Conservation (phyloP, 176 grass and related monocot species). For the Rhynchospora pubera region DNA sequence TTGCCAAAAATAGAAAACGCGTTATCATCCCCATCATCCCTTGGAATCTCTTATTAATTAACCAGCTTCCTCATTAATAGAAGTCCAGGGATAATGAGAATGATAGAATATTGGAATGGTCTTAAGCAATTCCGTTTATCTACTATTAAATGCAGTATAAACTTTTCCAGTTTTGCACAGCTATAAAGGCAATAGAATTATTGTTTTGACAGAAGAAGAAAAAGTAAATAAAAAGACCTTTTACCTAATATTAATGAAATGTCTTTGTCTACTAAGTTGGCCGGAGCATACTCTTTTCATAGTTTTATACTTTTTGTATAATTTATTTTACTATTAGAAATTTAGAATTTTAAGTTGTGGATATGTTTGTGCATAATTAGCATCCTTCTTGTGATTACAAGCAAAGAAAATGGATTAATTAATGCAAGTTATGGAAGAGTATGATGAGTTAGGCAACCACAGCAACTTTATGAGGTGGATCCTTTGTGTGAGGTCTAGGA, state of each 20-base stretch:
- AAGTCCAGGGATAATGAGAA: no score
- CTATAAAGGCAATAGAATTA: background rate
- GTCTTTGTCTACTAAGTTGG: background rate
- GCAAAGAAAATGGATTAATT: conserved; percentile 3
- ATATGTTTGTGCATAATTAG: background rate
- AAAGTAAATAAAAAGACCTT: background rate
- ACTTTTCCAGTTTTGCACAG: background rate
- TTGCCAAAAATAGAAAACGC: no score
- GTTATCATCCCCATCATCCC: no score
- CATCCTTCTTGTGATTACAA: background rate
- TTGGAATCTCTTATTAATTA: no score
- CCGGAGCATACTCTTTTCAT: background rate
- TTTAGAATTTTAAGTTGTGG: background rate
- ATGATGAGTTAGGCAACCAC: background rate
- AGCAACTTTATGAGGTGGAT: conserved; percentile 10
- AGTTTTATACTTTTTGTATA: background rate
- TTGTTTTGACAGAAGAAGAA: background rate
- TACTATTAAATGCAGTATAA: background rate
- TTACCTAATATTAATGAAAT: background rate
- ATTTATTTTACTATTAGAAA: background rate
- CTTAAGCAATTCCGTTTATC: no score
- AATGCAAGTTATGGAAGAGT: background rate
- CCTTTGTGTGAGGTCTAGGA: conserved; percentile 11
- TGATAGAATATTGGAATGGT: no score
- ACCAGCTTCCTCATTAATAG: no score